These are phyloP conservation scores for Metarhizium robertsii DNA, from an alignment of 2,329 filamentous ascomycete genomes.

Conservation along the genomic window DNA sequence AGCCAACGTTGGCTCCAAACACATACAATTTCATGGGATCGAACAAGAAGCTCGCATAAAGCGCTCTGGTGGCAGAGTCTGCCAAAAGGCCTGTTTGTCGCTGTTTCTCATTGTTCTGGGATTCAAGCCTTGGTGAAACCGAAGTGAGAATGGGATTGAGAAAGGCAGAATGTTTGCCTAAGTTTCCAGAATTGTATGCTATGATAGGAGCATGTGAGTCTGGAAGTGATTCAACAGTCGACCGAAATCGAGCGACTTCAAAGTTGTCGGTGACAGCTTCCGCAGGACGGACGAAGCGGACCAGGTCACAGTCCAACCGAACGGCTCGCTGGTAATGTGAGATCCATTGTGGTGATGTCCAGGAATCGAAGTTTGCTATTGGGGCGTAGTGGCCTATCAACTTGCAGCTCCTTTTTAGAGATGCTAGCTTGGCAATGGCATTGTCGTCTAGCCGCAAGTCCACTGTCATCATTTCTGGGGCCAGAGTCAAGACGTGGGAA, in stretches of 20 bases:
- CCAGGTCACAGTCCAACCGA: slow-evolving; percentile 49
- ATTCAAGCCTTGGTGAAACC: slow-evolving; percentile 37
- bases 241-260: slow-evolving; percentile 45
- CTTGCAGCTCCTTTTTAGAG: slow-evolving; percentile 44
- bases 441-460: slow-evolving; percentile 48
- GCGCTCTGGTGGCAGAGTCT: slow-evolving; percentile 51
- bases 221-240: slow-evolving; percentile 32
- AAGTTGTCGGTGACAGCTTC: slow-evolving; percentile 52
- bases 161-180: slow-evolving; percentile 55
- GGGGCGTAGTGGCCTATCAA: slow-evolving; percentile 49
- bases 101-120: slow-evolving; percentile 12
- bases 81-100: slow-evolving; percentile 40
- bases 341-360: slow-evolving; percentile 47
- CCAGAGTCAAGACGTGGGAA: slow-evolving; percentile 50
- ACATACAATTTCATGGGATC: slow-evolving; percentile 66
- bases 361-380: slow-evolving; percentile 34
- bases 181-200: slow-evolving; percentile 53
- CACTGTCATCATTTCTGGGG: slow-evolving; percentile 53
- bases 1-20: slow-evolving; percentile 61
- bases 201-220: slow-evolving; percentile 43
- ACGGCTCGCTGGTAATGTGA: slow-evolving; percentile 49
- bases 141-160: slow-evolving; percentile 56
- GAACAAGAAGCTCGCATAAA: slow-evolving; percentile 57
- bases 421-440: slow-evolving; percentile 39
- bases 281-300: slow-evolving; percentile 51